A percentile compares a stretch with the other conserved stretches of the same genome.
Evolutionary conservation across 352 stramenopile genomes (phyloP).

Genomic region (Globisporangium solare): DNA sequence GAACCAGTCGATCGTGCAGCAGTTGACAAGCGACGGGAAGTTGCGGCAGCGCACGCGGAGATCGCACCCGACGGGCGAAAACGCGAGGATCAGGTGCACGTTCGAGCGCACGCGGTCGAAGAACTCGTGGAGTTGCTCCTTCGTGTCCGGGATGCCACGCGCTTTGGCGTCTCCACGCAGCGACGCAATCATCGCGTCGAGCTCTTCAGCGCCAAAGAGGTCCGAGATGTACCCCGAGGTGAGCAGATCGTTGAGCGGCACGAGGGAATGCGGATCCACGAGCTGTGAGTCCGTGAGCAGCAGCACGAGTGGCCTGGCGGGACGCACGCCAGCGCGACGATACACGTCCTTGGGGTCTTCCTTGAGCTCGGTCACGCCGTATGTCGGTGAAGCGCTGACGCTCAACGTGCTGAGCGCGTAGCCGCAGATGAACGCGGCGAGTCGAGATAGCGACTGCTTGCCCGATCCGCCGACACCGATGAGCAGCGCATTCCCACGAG

Average conservation of each 20-base stretch:
- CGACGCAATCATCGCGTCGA: slow-evolving; percentile 78
- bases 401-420: slow-evolving; percentile 65
- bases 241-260: slow-evolving; percentile 86
- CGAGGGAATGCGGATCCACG: slow-evolving; percentile 75
- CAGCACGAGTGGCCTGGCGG: slow-evolving; percentile 82
- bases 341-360: slow-evolving; percentile 90
- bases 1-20: slow-evolving; percentile 88
- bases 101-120: slow-evolving; percentile 84
- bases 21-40: slow-evolving; percentile 76
- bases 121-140: slow-evolving; percentile 88
- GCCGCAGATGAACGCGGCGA: slow-evolving; percentile 87
- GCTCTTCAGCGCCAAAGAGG: slow-evolving; percentile 85
- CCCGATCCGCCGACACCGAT: slow-evolving; percentile 82
- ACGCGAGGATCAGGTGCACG: slow-evolving; percentile 83
- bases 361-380: slow-evolving; percentile 76
- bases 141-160: slow-evolving; percentile 82
- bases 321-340: slow-evolving; percentile 80
- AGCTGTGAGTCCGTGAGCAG: slow-evolving; percentile 88
- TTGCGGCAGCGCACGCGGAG: slow-evolving; percentile 72
- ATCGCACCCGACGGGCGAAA: slow-evolving; percentile 73
- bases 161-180: slow-evolving; percentile 82
- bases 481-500: slow-evolving; percentile 79
- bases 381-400: slow-evolving; percentile 47
- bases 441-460: slow-evolving; percentile 88
- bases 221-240: slow-evolving; percentile 71